Percentiles rank a stretch among this genome's conserved stretches.
phyloP scores from a whole-genome alignment of 2,329 filamentous ascomycete species.

The Aspergillus carbonarius region DNA sequence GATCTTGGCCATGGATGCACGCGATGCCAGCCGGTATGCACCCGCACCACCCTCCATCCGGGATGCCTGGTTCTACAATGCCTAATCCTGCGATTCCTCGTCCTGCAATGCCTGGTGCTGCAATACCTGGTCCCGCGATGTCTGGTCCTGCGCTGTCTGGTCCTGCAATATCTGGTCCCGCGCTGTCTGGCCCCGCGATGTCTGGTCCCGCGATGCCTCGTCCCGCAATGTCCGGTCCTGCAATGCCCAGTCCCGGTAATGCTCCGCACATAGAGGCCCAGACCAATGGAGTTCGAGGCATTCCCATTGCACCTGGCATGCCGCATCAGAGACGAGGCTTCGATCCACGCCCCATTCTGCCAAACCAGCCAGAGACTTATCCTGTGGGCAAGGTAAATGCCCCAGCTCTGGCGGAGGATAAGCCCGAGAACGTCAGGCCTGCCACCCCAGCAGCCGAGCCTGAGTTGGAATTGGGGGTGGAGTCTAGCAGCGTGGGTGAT shows the following conservation, averaged over 20 bases:
- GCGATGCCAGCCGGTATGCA: background rate
- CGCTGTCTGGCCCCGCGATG: too few species aligned
- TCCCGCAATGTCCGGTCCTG: background rate
- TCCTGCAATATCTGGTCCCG: too few species aligned
- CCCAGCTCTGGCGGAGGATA: background rate
- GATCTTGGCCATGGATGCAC: background rate
- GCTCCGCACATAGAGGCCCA: slow-evolving; percentile 3
- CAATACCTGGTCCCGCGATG: background rate
- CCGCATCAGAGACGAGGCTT: slow-evolving; percentile 7
- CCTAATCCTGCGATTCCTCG: background rate
- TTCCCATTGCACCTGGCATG: background rate
- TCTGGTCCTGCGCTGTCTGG: background rate
- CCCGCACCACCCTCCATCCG: background rate
- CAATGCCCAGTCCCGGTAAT: background rate
- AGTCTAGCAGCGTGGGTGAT: slow-evolving; percentile 28
- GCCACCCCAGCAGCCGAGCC: slow-evolving; percentile 5
- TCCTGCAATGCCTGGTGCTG: background rate
- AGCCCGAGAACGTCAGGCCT: slow-evolving; percentile 4
- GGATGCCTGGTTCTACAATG: background rate
- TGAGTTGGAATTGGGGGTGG: slow-evolving; percentile 16
- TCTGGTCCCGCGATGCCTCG: background rate
- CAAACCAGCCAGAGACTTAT: background rate
- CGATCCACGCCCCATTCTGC: background rate
- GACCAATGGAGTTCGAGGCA: background rate
- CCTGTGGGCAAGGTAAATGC: background rate